Evolutionary conservation across 352 stramenopile genomes (phyloP).

Genomic region (Lagenidium giganteum): DNA sequence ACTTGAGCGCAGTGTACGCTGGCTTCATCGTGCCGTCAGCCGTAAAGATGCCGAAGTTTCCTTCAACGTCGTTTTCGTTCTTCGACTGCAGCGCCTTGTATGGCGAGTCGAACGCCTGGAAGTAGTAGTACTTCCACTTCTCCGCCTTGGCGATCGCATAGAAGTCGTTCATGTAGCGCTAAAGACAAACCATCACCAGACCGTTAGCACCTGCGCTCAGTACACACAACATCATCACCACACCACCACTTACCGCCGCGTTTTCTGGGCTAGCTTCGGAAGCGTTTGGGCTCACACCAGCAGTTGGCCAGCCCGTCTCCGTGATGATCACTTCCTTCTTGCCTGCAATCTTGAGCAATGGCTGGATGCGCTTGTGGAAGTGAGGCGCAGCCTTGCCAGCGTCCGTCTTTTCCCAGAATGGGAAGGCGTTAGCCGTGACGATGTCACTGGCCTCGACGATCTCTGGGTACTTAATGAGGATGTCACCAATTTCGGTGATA

Average conservation of each 20-base stretch:
- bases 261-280: constrained; percentile 51
- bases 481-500: constrained; percentile 81
- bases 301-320: constrained; percentile 78
- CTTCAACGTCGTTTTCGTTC: constrained; percentile 56
- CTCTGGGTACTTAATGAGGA: constrained; percentile 68
- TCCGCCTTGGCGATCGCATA: constrained; percentile 50
- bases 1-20: constrained; percentile 47
- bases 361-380: constrained; percentile 72
- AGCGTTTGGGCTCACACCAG: constrained; percentile 49
- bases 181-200: constrained; percentile 1
- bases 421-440: constrained; percentile 83
- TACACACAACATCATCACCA: not conserved
- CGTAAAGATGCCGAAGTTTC: constrained; percentile 76
- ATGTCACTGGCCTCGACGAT: constrained; percentile 73
- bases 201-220: constrained; percentile 1
- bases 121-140: constrained; percentile 87
- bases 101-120: constrained; percentile 75
- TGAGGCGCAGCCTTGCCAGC: constrained; percentile 49
- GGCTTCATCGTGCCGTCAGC: constrained; percentile 59
- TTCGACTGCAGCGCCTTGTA: constrained; percentile 60
- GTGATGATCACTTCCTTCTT: constrained; percentile 78
- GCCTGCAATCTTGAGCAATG: constrained; percentile 51
- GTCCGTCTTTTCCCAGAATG: constrained; percentile 75
- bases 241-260: constrained; percentile 28
- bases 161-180: constrained; percentile 79